Base-by-base conservation (phyloP, 2,329 filamentous ascomycete species). In the Tolypocladium tundrense region DNA sequence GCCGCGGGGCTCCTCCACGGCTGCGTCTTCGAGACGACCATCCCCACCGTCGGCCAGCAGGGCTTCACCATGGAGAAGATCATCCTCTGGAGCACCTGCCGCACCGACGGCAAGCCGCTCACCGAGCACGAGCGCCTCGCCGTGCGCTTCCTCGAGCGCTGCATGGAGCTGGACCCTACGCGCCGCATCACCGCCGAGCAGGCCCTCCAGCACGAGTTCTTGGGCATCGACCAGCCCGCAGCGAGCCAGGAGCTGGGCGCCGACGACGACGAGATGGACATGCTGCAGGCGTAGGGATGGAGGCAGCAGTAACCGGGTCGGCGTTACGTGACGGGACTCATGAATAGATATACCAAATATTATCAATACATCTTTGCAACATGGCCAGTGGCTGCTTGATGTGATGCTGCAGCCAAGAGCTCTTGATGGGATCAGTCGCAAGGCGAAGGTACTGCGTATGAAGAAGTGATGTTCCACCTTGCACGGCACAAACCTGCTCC, bases 41-140 rank as follows among this genome's bases (percentile, higher is more conserved):
- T 99, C 58, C 93, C 93, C 1, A 97, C 90, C 1, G 88, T 99
- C 64, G 90, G 90, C 50, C 85, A 88, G 63, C 83, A 85, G 50
- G 94, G 94, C 0, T 96, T 96, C 70, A 86, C 84, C 6, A 85
- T 96, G 65, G 91, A 96, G 73, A 94, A 96, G 75, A 94, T 99
- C 64, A 87, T 99, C 62, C 79, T 96, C 54, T 99, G 94, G 94
- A 94, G 91, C 67, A 96, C 91, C 33, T 90, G 88, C 60, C 84
- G 91, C 27, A 86, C 84, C 58, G 81, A 85, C 27, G 74, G 77
- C 6, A 78, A 78, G 57, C 74, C 77, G 1, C 71, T 94, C 43
- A 81, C 78, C 0, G 73, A 77, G 0, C 87, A 91, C 31, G 90
- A 94, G 74, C 84, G 82, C 65, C 76, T 88, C 60, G 90, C 90